These are phyloP conservation scores for Massarina eburnea DNA, from an alignment of 2,329 filamentous ascomycete species.

Conservation along the genomic window DNA sequence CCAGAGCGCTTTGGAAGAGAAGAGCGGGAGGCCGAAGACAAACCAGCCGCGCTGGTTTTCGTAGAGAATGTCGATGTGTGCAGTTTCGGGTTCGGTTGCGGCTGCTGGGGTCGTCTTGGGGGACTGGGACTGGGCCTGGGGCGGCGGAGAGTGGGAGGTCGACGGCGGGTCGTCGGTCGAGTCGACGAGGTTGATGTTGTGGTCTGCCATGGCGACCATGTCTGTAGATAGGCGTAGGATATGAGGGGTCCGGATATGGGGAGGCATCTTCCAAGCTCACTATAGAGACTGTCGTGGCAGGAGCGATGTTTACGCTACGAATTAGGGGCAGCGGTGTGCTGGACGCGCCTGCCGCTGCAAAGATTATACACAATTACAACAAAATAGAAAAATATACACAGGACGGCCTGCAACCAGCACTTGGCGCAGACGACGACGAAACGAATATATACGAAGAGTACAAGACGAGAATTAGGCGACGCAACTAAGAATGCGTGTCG, in stretches of 20 bases:
- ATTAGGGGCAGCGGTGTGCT: constrained; percentile 18
- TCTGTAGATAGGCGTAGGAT: neutral
- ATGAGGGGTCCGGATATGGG: no score
- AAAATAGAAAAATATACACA: neutral
- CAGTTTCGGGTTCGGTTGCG: constrained; percentile 25
- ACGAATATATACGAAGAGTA: neutral
- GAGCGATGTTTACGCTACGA: constrained; percentile 16
- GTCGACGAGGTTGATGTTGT: constrained; percentile 67
- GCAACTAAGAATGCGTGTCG: neutral
- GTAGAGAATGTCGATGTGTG: constrained; percentile 77
- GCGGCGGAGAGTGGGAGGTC: constrained; percentile 6
- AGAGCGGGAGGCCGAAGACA: constrained; percentile 85
- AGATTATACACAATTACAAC: constrained; percentile 4
- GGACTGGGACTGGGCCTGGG: neutral
- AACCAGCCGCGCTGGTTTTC: constrained; percentile 94
- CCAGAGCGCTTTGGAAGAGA: constrained; percentile 76
- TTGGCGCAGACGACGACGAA: constrained; percentile 2
- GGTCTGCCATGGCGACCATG: constrained; percentile 41
- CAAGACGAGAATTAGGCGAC: neutral
- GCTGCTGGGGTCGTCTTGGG: constrained; percentile 3
- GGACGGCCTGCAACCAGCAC: constrained; percentile 5
- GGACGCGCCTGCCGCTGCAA: neutral
- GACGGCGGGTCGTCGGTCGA: constrained; percentile 42
- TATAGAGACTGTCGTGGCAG: no score
- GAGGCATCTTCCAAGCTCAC: no score